Percentiles rank a stretch among this genome's conserved stretches.
phyloP scores from a whole-genome alignment of 257 asterid genomes.

The Solanum peruvianum region DNA sequence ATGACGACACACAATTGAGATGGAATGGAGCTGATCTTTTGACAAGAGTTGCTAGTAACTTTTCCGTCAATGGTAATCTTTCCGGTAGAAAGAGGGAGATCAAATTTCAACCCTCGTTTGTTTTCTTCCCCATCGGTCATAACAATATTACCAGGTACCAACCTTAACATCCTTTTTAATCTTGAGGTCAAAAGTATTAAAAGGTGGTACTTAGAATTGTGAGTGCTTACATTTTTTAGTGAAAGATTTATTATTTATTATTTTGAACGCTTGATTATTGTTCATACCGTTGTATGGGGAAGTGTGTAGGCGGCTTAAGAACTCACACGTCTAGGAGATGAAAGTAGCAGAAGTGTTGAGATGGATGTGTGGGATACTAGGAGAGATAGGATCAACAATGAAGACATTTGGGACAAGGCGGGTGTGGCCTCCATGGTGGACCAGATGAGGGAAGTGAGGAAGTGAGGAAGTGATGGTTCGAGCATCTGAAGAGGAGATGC shows the following conservation, averaged over 20 bases:
- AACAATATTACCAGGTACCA: conserved; percentile 46
- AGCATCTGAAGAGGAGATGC: neutral
- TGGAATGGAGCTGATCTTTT: conserved; percentile 92
- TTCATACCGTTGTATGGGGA: neutral
- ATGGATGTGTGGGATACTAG: neutral
- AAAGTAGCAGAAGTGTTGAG: neutral
- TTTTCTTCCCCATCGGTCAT: conserved; percentile 52
- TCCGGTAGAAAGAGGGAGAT: conserved; percentile 33
- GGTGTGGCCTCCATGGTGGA: neutral
- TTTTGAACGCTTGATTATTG: neutral
- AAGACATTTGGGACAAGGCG: neutral
- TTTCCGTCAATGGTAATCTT: conserved; percentile 26
- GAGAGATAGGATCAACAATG: neutral
- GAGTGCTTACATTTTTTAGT: neutral
- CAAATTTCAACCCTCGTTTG: conserved; percentile 39
- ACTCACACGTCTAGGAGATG: neutral
- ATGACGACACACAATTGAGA: conserved; percentile 69
- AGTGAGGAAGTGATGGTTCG: neutral
- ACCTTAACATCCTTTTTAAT: neutral
- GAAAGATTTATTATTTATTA: neutral
- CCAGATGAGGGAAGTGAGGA: neutral
- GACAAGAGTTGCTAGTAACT: conserved; percentile 54
- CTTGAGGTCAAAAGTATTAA: neutral
- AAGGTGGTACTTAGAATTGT: neutral
- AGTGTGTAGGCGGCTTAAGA: neutral